phyloP scores from a whole-genome alignment of 257 asterid species.

The Solanum ahanhuiri region DNA sequence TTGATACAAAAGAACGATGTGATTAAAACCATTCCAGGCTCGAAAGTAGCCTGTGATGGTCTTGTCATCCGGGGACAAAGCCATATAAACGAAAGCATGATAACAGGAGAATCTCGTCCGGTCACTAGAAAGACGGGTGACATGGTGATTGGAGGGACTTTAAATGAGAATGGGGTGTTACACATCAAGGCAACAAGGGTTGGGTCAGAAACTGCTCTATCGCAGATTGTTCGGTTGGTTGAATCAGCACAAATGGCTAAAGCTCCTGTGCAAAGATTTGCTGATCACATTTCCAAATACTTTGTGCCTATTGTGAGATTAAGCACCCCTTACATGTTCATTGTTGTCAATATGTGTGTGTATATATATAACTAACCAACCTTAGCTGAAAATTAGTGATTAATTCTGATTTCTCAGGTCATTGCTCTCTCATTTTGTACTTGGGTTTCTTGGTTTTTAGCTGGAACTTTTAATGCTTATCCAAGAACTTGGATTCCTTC shows the following conservation, averaged over 20 bases:
- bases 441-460: constrained; percentile 64
- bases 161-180: constrained; percentile 42
- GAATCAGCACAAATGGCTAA: constrained; percentile 65
- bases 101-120: constrained; percentile 57
- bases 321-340: not conserved
- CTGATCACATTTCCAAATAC: constrained; percentile 52
- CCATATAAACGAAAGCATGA: constrained; percentile 57
- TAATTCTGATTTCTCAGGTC: constrained; percentile 25
- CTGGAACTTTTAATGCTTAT: constrained; percentile 44
- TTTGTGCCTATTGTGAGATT: constrained; percentile 48
- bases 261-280: constrained; percentile 60
- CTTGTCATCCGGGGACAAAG: constrained; percentile 52
- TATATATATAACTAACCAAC: not conserved
- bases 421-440: constrained; percentile 41
- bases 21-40: constrained; percentile 55
- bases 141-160: constrained; percentile 51
- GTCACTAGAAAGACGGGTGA: constrained; percentile 38
- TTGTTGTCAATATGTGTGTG: not conserved
- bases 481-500: constrained; percentile 65
- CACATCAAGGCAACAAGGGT: constrained; percentile 49
- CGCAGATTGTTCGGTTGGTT: constrained; percentile 51
- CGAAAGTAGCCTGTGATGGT: constrained; percentile 57
- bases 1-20: constrained; percentile 49
- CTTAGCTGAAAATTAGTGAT: not conserved
- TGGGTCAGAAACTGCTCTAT: constrained; percentile 63